Evolutionary conservation across 192 early-diverging fungal species (phyloP).

Genomic region (Entomortierella beljakovae): DNA sequence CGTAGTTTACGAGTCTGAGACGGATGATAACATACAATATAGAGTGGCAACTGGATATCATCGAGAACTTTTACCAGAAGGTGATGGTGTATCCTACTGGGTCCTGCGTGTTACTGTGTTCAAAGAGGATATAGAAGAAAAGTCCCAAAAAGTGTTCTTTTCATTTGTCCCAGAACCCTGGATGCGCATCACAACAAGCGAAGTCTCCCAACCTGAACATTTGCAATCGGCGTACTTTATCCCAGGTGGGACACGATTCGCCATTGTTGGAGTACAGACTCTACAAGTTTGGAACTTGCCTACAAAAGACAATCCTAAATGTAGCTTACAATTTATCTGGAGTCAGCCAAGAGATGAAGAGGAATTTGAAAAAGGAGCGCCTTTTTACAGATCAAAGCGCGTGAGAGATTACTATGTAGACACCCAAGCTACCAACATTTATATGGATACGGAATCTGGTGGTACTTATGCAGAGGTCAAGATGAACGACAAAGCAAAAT

Average conservation of each 20-base stretch:
- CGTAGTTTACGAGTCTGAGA: conserved; percentile 11
- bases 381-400: conserved; percentile 6
- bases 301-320: conserved; percentile 30
- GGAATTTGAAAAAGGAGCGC: conserved; percentile 2
- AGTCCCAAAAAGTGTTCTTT: conserved; percentile 21
- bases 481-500: conserved; percentile 35
- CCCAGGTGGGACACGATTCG: conserved; percentile 28
- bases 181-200: conserved; percentile 45
- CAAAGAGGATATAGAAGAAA: conserved; percentile 16
- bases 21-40: conserved; percentile 27
- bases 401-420: conserved; percentile 49
- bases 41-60: conserved; percentile 23
- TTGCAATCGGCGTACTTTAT: conserved; percentile 33
- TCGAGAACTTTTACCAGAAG: conserved; percentile 42
- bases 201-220: conserved; percentile 33
- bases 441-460: conserved; percentile 6
- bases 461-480: conserved; percentile 40
- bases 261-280: conserved; percentile 29
- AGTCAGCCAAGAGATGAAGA: conserved; percentile 42
- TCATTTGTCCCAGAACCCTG: conserved; percentile 51
- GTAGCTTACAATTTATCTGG: conserved; percentile 48
- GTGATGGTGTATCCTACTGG: conserved; percentile 43
- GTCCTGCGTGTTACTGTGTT: conserved; percentile 42
- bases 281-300: conserved; percentile 51
- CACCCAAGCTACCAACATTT: conserved; percentile 4